Evolutionary conservation across 2,329 filamentous ascomycete genomes (phyloP).

Genomic region (Aspergillus clavatus): DNA sequence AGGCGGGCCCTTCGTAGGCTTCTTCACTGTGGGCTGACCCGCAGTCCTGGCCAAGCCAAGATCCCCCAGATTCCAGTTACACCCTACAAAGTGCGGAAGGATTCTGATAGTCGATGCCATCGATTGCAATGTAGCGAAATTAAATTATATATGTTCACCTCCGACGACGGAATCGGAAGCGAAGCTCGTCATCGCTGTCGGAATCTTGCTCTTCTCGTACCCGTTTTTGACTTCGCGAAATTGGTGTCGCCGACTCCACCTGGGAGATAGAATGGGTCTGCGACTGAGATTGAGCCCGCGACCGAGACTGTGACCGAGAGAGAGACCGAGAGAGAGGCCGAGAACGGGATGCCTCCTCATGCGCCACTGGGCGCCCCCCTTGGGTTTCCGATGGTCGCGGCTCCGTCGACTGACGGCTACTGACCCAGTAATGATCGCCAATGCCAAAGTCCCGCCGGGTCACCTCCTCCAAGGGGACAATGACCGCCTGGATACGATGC

Average conservation of each 20-base stretch:
- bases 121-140: no score
- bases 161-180: conserved; percentile 52
- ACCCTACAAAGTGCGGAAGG: no score
- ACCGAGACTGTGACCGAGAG: conserved; percentile 11
- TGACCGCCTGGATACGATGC: conserved; percentile 51
- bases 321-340: conserved; percentile 10
- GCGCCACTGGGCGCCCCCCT: conserved; percentile 4
- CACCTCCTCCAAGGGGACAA: conserved; percentile 68
- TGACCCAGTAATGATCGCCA: conserved; percentile 69
- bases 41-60: neutral
- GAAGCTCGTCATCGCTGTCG: conserved; percentile 55
- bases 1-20: no score
- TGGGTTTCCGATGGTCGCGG: conserved; percentile 19
- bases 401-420: conserved; percentile 27
- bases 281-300: no score
- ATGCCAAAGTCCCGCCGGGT: conserved; percentile 67
- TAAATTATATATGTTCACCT: no score
- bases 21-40: neutral
- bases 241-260: conserved; percentile 17
- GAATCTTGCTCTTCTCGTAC: conserved; percentile 41
- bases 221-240: conserved; percentile 28
- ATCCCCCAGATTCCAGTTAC: no score
- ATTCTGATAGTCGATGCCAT: no score
- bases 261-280: no score
- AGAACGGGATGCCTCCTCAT: conserved; percentile 8